Base-by-base conservation (phyloP, 306 rosid genomes). In the Castanea crenata region DNA sequence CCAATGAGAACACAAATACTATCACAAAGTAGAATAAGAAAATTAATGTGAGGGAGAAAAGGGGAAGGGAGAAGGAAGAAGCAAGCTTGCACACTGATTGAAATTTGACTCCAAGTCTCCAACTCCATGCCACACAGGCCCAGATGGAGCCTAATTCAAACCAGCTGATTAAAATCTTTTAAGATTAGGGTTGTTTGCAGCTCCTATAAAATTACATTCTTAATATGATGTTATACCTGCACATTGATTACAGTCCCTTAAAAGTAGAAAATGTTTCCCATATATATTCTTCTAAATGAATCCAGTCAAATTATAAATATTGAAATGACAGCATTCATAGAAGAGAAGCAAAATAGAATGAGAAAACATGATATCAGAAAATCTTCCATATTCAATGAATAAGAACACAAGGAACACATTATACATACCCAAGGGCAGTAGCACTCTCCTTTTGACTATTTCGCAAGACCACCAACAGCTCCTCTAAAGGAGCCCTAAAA, bases 401-500 rank as follows among this genome's bases (percentile, higher is more conserved):
- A 38, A 69, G 55, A 44, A 76, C 16, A 76, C 31, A 15, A 73
- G 11, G 9, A 18, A 29, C 19, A 27, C 62, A 32, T 41, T 29
- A 49, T 70, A 78, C 92, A 71, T 84, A 94, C 99, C 99, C 99
- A 73, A 91, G 88, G 65, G 88, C 83, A 69, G 81, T 51, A 81
- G 89, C 92, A 83, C 44, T 87, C 78, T 95, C 97, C 69, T 86
- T 87, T 74, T 71, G 78, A 89, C 93, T 87, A 74, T 85, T 91
- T 81, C 68, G 91, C 35, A 95, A 86, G 65, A 92, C 99, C 64
- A 83, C 85, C 82, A 92, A 89, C 74, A 95, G 96, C 86, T 93
- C 99, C 86, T 95, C 99, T 73, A 95, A 86, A 74, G 99, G 99
- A 76, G 97, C 85, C 81, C 90, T 85, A 88, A 90, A 95, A 85